phyloP scores from a whole-genome alignment of 768 basidiomycete genomes.

The Leccinum sublutescens region DNA sequence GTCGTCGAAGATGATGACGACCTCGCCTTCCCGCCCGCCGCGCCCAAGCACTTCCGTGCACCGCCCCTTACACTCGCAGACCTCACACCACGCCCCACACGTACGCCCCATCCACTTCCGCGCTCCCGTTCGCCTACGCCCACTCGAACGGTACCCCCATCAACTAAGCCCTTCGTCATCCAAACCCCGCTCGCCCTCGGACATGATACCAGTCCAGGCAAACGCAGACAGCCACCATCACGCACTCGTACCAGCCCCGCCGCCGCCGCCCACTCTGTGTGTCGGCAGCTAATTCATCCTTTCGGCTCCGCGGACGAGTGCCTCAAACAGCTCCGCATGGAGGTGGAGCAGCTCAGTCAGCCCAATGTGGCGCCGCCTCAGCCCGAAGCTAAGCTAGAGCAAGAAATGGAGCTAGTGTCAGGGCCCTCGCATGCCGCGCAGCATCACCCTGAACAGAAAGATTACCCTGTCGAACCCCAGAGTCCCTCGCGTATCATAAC shows the following conservation, averaged over 20 bases:
- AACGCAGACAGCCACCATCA: constrained; percentile 9
- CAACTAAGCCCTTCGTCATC: constrained; percentile 18
- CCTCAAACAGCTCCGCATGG: constrained; percentile 16
- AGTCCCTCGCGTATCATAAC: neutral
- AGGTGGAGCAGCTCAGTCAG: constrained; percentile 18
- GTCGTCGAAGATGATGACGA: constrained; percentile 32
- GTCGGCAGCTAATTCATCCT: constrained; percentile 6
- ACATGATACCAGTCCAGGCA: constrained; percentile 12
- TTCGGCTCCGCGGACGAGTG: constrained; percentile 29
- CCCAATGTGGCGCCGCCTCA: constrained; percentile 7
- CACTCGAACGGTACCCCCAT: neutral
- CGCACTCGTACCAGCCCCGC: neutral
- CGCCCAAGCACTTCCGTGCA: constrained; percentile 26
- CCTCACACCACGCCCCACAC: constrained; percentile 38
- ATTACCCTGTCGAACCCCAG: neutral
- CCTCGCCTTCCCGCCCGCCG: constrained; percentile 39
- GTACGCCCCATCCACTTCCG: constrained; percentile 1
- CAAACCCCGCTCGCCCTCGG: constrained; percentile 11
- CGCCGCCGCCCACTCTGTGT: neutral
- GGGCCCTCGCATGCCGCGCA: neutral
- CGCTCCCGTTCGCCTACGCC: constrained; percentile 15
- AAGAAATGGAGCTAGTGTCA: neutral
- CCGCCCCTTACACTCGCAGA: constrained; percentile 39
- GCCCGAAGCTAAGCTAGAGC: neutral
- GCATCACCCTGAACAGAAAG: neutral